Evolutionary conservation across 2,329 filamentous ascomycete species (phyloP).

Genomic region (Ophiostoma pallidulum): DNA sequence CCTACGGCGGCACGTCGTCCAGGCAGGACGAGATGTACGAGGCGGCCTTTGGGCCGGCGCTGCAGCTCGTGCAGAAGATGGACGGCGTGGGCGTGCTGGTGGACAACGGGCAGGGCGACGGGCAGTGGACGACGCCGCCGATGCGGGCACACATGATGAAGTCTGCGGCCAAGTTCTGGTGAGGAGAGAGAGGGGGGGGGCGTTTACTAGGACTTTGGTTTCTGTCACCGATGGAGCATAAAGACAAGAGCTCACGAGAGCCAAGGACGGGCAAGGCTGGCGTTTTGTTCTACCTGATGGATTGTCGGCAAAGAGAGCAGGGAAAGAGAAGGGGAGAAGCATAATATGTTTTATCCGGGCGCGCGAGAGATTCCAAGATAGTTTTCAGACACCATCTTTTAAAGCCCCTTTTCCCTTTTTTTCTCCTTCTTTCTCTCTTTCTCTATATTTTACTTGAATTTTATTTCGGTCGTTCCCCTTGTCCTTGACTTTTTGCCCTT

Average conservation of each 20-base stretch:
- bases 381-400: not conserved
- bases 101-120: slow-evolving; percentile 16
- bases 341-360: too few species aligned
- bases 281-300: too few species aligned
- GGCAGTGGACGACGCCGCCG: slow-evolving; percentile 8
- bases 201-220: too few species aligned
- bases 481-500: too few species aligned
- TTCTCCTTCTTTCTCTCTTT: too few species aligned
- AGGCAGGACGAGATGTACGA: slow-evolving; percentile 16
- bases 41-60: slow-evolving; percentile 19
- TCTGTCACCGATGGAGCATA: too few species aligned
- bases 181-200: not conserved
- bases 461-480: too few species aligned
- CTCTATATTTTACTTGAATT: too few species aligned
- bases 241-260: too few species aligned
- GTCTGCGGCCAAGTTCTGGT: slow-evolving; percentile 13
- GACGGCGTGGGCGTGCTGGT: slow-evolving; percentile 22
- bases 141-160: not conserved
- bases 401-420: not conserved
- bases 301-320: not conserved
- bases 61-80: slow-evolving; percentile 23
- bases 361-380: too few species aligned
- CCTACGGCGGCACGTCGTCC: not conserved
- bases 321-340: not conserved
- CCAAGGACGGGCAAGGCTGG: too few species aligned